phyloP scores from a whole-genome alignment of 2,329 filamentous ascomycete species.

The Talaromyces verruculosus region DNA sequence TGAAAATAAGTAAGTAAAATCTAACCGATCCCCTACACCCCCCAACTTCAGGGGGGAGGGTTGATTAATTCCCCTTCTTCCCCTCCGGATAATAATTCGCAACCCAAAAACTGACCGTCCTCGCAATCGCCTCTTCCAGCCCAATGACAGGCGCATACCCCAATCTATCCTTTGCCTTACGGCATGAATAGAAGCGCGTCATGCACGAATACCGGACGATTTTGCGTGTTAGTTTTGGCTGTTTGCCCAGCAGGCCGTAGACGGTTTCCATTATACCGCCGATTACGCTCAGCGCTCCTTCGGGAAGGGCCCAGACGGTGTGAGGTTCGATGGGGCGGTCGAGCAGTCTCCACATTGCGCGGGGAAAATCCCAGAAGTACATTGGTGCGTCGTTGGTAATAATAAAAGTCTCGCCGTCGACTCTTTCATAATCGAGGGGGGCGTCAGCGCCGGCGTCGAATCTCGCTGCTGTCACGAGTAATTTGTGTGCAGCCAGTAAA shows the following conservation, averaged over 20 bases:
- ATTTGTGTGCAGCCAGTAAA: slow-evolving; percentile 72
- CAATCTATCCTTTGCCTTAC: slow-evolving; percentile 48
- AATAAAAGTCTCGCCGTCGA: slow-evolving; percentile 85
- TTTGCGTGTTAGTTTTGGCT: slow-evolving; percentile 47
- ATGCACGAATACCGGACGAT: slow-evolving; percentile 51
- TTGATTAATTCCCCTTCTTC: slow-evolving; percentile 42
- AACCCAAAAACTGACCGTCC: slow-evolving; percentile 46
- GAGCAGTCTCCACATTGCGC: slow-evolving; percentile 68
- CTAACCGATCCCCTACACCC: not conserved
- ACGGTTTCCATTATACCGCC: slow-evolving; percentile 46
- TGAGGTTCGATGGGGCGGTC: slow-evolving; percentile 46
- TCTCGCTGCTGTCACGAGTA: slow-evolving; percentile 59
- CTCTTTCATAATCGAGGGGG: slow-evolving; percentile 68
- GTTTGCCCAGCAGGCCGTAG: slow-evolving; percentile 46
- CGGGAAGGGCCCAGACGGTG: slow-evolving; percentile 44
- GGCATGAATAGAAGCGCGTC: slow-evolving; percentile 49
- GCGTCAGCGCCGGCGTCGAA: slow-evolving; percentile 52
- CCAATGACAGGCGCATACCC: slow-evolving; percentile 48
- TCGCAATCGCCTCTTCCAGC: slow-evolving; percentile 49
- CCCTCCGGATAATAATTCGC: slow-evolving; percentile 32
- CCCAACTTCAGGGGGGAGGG: too few species aligned
- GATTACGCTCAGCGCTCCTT: slow-evolving; percentile 41
- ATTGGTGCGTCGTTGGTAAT: slow-evolving; percentile 86
- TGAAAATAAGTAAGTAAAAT: not conserved
- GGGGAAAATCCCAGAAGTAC: slow-evolving; percentile 87